Conservation (phyloP, 257 asterid genomes). For the Oldenlandia corymbosa region DNA sequence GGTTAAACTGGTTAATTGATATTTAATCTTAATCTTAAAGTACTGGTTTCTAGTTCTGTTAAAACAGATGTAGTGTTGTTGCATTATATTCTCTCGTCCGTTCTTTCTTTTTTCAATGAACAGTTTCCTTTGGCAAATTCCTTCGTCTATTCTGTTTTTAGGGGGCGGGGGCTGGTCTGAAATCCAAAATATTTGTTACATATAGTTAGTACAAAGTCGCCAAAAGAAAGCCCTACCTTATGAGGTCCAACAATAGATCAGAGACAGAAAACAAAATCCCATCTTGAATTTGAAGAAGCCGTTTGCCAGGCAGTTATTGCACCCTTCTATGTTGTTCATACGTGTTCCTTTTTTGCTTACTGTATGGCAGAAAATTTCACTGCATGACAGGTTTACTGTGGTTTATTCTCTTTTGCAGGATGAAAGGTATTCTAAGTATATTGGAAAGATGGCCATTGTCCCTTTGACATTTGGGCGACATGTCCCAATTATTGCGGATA, state of each 20-base stretch:
- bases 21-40: background rate
- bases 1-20: background rate
- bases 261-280: background rate
- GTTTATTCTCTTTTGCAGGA: conserved; percentile 44
- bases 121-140: background rate
- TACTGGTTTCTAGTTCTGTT: background rate
- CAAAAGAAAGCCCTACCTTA: background rate
- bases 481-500: conserved; percentile 93
- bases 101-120: background rate
- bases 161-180: background rate
- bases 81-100: background rate
- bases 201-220: background rate
- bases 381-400: background rate
- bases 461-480: conserved; percentile 96
- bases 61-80: background rate
- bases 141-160: no score
- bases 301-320: background rate
- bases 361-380: no score
- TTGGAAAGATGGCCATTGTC: conserved; percentile 91
- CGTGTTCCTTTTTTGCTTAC: background rate
- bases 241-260: background rate
- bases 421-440: conserved; percentile 75
- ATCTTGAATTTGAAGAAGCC: background rate
- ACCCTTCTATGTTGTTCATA: background rate
- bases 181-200: background rate